Conservation (phyloP, 768 basidiomycete species). For the Pholiota conissans region DNA sequence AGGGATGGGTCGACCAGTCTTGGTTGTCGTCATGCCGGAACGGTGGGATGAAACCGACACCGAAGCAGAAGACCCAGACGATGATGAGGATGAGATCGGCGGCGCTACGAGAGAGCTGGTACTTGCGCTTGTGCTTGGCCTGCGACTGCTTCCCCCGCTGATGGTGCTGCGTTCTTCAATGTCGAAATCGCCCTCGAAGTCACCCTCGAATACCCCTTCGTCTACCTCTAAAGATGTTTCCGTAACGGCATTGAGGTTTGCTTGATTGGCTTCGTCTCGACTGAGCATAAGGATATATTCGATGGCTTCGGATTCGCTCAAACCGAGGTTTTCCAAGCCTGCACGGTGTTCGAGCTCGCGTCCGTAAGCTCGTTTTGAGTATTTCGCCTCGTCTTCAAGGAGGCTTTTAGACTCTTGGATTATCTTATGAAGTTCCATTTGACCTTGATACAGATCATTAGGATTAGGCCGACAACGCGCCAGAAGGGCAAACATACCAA, state of each 20-base stretch:
- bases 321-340: slow-evolving; percentile 60
- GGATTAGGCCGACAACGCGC: background rate
- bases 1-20: slow-evolving; percentile 26
- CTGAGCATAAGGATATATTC: slow-evolving; percentile 86
- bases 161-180: slow-evolving; percentile 9
- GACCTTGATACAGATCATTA: slow-evolving; percentile 38
- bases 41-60: slow-evolving; percentile 16
- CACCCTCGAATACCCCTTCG: slow-evolving; percentile 58
- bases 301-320: slow-evolving; percentile 72
- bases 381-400: slow-evolving; percentile 47
- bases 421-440: slow-evolving; percentile 60
- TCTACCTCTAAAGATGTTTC: slow-evolving; percentile 28
- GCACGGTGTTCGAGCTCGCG: slow-evolving; percentile 59
- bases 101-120: background rate
- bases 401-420: slow-evolving; percentile 59
- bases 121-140: slow-evolving; percentile 3
- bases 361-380: slow-evolving; percentile 36
- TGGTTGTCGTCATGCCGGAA: slow-evolving; percentile 20
- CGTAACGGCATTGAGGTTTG: slow-evolving; percentile 10
- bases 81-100: slow-evolving; percentile 12
- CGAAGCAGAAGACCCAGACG: slow-evolving; percentile 19
- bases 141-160: slow-evolving; percentile 2
- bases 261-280: slow-evolving; percentile 62
- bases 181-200: slow-evolving; percentile 42
- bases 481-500: slow-evolving; percentile 36